Conservation (phyloP, 352 stramenopile species). For the Aphanomyces stellatus region DNA sequence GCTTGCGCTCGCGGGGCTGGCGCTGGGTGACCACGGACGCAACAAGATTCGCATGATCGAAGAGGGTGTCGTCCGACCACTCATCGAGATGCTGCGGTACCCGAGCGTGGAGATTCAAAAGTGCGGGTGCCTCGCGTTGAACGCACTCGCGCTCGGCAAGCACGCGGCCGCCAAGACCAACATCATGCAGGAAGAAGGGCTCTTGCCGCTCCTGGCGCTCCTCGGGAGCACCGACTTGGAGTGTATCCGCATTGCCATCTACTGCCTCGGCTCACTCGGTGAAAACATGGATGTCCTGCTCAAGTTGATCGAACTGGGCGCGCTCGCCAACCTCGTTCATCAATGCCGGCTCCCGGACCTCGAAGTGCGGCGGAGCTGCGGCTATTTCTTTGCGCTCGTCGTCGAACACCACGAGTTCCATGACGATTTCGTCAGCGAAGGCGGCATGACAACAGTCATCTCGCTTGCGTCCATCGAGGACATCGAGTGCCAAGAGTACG, state of each 20-base stretch:
- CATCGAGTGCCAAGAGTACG: constrained; percentile 94
- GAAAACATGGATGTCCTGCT: constrained; percentile 89
- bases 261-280: constrained; percentile 88
- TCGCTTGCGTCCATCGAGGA: constrained; percentile 90
- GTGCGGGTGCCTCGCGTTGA: constrained; percentile 88
- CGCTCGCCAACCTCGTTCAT: constrained; percentile 70
- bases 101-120: constrained; percentile 91
- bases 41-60: constrained; percentile 92
- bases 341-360: constrained; percentile 80
- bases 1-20: constrained; percentile 87
- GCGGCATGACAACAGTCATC: constrained; percentile 84
- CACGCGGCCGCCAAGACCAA: constrained; percentile 81
- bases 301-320: constrained; percentile 85
- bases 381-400: constrained; percentile 88
- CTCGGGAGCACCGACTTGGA: constrained; percentile 82
- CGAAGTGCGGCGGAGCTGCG: constrained; percentile 88
- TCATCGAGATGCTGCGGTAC: constrained; percentile 91
- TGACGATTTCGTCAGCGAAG: constrained; percentile 79
- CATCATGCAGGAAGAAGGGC: constrained; percentile 83
- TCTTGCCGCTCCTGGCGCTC: constrained; percentile 85
- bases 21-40: constrained; percentile 85
- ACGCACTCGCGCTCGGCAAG: constrained; percentile 82
- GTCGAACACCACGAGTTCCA: constrained; percentile 92
- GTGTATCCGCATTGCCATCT: constrained; percentile 84
- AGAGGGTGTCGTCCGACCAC: constrained; percentile 84